Conservation (phyloP, 2,329 filamentous ascomycete genomes). For the Cercospora sp. region DNA sequence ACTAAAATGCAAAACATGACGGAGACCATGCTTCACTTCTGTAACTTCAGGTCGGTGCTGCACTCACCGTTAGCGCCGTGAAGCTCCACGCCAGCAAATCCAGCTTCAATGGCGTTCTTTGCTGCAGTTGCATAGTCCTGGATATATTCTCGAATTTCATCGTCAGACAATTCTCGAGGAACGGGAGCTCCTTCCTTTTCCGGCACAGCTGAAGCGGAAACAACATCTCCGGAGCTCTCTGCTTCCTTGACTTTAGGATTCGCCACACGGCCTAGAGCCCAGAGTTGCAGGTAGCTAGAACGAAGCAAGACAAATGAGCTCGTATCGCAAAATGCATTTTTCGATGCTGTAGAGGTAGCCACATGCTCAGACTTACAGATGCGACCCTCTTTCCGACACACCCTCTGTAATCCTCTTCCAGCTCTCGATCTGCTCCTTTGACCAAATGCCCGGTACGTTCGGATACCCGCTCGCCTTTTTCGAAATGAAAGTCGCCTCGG, state of each 20-base stretch:
- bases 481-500: not conserved
- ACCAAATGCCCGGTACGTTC: not conserved
- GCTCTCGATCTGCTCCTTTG: not conserved
- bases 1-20: too few relatives aligned
- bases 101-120: not conserved
- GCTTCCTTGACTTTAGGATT: not conserved
- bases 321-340: too few relatives aligned
- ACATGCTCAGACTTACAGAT: not conserved
- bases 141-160: not conserved
- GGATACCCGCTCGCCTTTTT: not conserved
- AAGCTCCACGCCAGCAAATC: not conserved
- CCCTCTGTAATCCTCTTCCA: not conserved
- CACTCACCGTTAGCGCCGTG: not conserved
- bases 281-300: not conserved
- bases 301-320: too few relatives aligned
- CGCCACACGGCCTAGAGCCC: not conserved
- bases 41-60: not conserved
- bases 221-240: not conserved
- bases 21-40: too few relatives aligned
- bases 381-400: not conserved
- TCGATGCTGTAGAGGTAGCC: too few relatives aligned
- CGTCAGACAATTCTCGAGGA: not conserved
- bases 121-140: not conserved
- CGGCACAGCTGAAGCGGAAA: not conserved
- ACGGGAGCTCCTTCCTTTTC: not conserved